These are phyloP conservation scores for Aspergillus indologenus DNA, from an alignment of 495 filamentous ascomycete species.

Conservation along the genomic window DNA sequence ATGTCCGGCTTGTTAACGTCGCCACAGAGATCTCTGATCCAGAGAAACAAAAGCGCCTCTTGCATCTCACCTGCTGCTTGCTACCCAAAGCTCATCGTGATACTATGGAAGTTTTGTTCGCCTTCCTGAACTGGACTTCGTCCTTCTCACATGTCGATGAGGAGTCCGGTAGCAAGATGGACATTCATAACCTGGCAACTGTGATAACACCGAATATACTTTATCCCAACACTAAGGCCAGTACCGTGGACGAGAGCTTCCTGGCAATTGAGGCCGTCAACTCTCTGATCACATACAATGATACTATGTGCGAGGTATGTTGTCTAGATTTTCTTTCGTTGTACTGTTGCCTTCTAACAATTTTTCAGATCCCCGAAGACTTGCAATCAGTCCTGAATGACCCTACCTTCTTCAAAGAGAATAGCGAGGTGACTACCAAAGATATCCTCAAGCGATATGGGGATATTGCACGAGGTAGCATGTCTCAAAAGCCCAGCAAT, in stretches of 20 bases:
- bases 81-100: constrained; percentile 91
- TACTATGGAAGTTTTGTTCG: constrained; percentile 89
- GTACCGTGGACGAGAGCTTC: constrained; percentile 78
- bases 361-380: constrained; percentile 80
- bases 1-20: constrained; percentile 20
- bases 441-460: constrained; percentile 91
- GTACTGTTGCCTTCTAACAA: constrained; percentile 16
- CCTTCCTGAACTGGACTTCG: constrained; percentile 95
- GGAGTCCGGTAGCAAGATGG: constrained; percentile 92
- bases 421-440: constrained; percentile 87
- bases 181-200: constrained; percentile 96
- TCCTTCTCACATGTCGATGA: constrained; percentile 98
- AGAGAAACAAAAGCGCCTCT: constrained; percentile 74
- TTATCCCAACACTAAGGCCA: constrained; percentile 66
- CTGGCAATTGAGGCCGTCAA: constrained; percentile 89
- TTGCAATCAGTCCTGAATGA: constrained; percentile 82
- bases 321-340: constrained; percentile 4
- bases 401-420: constrained; percentile 72
- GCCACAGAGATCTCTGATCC: constrained; percentile 71
- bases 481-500: constrained; percentile 56
- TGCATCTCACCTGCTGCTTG: constrained; percentile 91
- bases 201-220: constrained; percentile 97
- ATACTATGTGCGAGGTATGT: constrained; percentile 93
- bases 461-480: constrained; percentile 61
- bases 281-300: constrained; percentile 84